Conservation (phyloP, 1,139 yeast genomes). For the Chernovozyma aurita region DNA sequence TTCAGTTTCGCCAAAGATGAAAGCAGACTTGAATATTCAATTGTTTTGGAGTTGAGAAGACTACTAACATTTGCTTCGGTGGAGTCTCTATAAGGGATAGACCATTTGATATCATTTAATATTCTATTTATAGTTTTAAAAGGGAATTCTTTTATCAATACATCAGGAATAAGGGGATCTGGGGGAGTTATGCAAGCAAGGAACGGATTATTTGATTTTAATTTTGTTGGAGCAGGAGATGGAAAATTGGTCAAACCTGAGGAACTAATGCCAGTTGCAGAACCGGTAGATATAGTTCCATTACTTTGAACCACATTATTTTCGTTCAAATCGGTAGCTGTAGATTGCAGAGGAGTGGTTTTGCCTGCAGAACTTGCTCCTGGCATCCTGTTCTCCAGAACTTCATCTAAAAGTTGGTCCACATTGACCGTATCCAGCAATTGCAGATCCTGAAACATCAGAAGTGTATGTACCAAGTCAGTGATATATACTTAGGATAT, state of each 20-base stretch:
- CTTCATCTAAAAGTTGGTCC: neutral
- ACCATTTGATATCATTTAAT: conserved; percentile 57
- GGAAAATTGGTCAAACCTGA: neutral
- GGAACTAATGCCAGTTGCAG: neutral
- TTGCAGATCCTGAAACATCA: neutral
- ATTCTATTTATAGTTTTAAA: conserved; percentile 66
- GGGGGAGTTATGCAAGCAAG: neutral
- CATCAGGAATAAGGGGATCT: conserved; percentile 2
- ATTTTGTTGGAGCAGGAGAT: neutral
- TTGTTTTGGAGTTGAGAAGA: conserved; percentile 24
- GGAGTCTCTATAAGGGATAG: conserved; percentile 22
- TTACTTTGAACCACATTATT: neutral
- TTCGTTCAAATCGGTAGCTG: neutral
- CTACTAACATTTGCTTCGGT: conserved; percentile 12
- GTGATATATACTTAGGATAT: too few relatives aligned
- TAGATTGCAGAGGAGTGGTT: neutral
- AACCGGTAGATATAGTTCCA: neutral
- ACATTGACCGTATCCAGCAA: neutral
- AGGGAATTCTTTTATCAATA: conserved; percentile 15
- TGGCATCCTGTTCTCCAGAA: neutral
- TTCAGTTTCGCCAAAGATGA: conserved; percentile 15
- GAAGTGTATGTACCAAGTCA: neutral
- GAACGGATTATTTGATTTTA: conserved; percentile 6
- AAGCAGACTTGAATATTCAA: conserved; percentile 31
- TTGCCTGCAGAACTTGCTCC: neutral